Evolutionary conservation across 176 grass and related monocot species (phyloP).

Genomic region (maize (Zea mays)): Zm-B73-REFERENCE-NAM-5.0 NC_050096.1:206013001-206013500

Average conservation of each 20-base stretch:
- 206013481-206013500: constrained; percentile 73
- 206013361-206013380: constrained; percentile 25
- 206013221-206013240: constrained; percentile 28
- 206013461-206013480: constrained; percentile 44
- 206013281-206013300: constrained; percentile 69
- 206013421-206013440: constrained; percentile 10
- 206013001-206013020: constrained; percentile 43
- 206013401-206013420: neutral
- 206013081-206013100: constrained; percentile 7
- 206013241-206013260: neutral
- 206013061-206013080: constrained; percentile 46
- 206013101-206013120: neutral
- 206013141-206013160: constrained; percentile 51
- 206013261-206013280: neutral
- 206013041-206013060: constrained; percentile 23
- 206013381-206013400: constrained; percentile 5
- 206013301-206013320: constrained; percentile 72
- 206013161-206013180: constrained; percentile 83
- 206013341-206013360: constrained; percentile 81
- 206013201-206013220: constrained; percentile 59
- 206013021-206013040: constrained; percentile 29
- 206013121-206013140: neutral
- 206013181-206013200: constrained; percentile 73
- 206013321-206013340: constrained; percentile 70
- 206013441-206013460: neutral